Conservation (phyloP, 192 early-diverging fungal species). For the Phlyctochytrium planicorne region DNA sequence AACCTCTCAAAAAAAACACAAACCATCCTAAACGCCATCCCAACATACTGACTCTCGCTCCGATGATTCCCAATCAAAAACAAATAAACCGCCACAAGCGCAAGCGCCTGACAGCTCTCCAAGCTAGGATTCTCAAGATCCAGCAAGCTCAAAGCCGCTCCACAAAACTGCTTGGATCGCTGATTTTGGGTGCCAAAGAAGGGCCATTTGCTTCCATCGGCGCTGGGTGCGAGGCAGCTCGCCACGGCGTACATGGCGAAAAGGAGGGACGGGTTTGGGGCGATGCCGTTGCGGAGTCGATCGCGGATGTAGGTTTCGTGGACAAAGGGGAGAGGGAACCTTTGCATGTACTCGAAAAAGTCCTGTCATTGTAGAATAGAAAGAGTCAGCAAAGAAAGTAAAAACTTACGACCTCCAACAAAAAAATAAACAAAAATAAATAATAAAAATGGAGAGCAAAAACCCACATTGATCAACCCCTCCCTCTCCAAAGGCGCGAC, state of each 20-base stretch:
- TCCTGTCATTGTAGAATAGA: too few species aligned
- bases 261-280: neutral
- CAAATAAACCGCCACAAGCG: neutral
- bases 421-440: neutral
- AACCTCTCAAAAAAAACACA: too few species aligned
- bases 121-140: neutral
- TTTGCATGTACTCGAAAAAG: neutral
- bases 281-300: neutral
- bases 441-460: neutral
- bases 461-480: neutral
- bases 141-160: neutral
- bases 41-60: neutral
- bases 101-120: constrained; percentile 4
- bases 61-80: constrained; percentile 1
- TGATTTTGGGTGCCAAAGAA: neutral
- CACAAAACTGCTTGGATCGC: neutral
- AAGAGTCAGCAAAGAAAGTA: too few species aligned
- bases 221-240: neutral
- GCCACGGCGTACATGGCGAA: neutral
- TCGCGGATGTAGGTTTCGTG: neutral
- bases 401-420: too few species aligned
- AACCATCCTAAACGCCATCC: constrained; percentile 8
- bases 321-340: neutral
- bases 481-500: neutral
- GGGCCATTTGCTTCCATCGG: neutral